phyloP scores from a whole-genome alignment of 257 asterid genomes.

The Asclepias syriaca region DNA sequence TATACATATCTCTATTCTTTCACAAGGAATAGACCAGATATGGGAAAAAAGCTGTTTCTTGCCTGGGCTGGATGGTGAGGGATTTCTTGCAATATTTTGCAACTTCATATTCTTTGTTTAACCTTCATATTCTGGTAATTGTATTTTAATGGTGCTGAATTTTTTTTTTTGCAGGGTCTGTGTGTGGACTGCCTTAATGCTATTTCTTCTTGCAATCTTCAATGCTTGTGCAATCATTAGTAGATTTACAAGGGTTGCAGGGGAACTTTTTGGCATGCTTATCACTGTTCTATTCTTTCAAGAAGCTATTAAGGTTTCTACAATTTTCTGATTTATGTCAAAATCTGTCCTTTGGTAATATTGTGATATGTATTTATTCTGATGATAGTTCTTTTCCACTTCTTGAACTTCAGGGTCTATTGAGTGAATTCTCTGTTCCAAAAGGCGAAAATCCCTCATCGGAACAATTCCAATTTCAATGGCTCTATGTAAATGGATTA shows the following conservation, averaged over 20 bases:
- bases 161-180: constrained; percentile 59
- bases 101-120: neutral
- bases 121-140: neutral
- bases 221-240: constrained; percentile 68
- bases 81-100: constrained; percentile 2
- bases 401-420: constrained; percentile 56
- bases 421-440: constrained; percentile 70
- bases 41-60: constrained; percentile 60
- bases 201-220: constrained; percentile 75
- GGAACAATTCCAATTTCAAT: constrained; percentile 57
- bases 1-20: constrained; percentile 69
- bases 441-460: constrained; percentile 45
- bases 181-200: constrained; percentile 73
- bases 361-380: neutral
- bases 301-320: constrained; percentile 78
- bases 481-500: constrained; percentile 85
- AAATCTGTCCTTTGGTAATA: neutral
- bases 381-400: constrained; percentile 5
- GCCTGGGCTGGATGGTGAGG: constrained; percentile 93
- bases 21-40: constrained; percentile 37
- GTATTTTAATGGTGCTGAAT: neutral
- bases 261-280: constrained; percentile 92
- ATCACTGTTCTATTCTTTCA: constrained; percentile 81
- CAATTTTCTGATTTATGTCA: neutral
- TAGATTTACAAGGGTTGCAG: constrained; percentile 86